Conservation (phyloP, 1,284 basidiomycete genomes). For the Tilletia walkeri region DNA sequence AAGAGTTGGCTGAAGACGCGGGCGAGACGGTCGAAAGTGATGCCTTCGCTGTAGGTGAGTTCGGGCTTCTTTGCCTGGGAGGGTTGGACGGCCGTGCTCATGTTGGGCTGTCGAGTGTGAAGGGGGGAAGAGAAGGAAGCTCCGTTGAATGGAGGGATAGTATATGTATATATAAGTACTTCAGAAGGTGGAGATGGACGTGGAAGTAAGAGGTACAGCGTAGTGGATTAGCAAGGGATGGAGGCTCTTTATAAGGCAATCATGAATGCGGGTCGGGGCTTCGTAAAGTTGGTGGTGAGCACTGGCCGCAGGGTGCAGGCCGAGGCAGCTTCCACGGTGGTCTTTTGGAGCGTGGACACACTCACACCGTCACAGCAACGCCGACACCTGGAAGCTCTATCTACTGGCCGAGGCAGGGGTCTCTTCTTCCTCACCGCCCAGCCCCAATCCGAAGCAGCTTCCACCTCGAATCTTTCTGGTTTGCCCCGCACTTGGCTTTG, state of each 20-base stretch:
- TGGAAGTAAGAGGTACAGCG: no score
- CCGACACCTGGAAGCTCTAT: no score
- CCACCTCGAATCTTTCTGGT: no score
- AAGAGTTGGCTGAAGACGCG: constrained; percentile 36
- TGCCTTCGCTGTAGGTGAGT: constrained; percentile 27
- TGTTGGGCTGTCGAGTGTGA: neutral
- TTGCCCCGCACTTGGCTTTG: no score
- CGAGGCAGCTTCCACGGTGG: neutral
- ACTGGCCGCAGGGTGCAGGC: neutral
- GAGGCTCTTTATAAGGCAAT: no score
- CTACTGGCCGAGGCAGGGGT: no score
- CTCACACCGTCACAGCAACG: no score
- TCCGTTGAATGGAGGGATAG: neutral
- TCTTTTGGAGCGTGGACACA: constrained; percentile 7
- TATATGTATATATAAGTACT: neutral
- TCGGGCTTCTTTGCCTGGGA: constrained; percentile 20
- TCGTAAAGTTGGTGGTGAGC: no score
- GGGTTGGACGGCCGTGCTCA: constrained; percentile 19
- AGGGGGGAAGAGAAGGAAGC: neutral
- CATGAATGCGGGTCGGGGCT: no score
- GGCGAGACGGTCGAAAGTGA: constrained; percentile 41
- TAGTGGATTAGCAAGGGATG: no score
- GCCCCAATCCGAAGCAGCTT: no score
- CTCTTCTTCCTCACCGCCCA: no score
- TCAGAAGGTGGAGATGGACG: neutral